Conservation (phyloP, 2,329 filamentous ascomycete species). For the Fusarium goolgardi region DNA sequence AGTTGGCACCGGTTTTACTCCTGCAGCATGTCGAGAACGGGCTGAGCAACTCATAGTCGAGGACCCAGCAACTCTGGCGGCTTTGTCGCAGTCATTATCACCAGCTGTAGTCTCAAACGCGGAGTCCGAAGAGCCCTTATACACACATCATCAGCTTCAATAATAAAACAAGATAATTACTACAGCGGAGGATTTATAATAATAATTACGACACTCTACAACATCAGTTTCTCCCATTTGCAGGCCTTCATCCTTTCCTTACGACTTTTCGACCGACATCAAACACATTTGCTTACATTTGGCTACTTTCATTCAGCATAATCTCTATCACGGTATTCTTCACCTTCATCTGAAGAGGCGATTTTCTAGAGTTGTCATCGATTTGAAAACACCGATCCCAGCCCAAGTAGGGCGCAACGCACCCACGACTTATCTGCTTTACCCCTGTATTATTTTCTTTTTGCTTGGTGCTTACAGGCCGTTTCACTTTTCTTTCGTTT, state of each 20-base stretch:
- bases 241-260: slow-evolving; percentile 10
- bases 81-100: slow-evolving; percentile 63
- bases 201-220: slow-evolving; percentile 21
- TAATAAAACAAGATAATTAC: slow-evolving; percentile 51
- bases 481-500: slow-evolving; percentile 35
- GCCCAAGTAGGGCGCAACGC: slow-evolving; percentile 39
- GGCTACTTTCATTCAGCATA: slow-evolving; percentile 7
- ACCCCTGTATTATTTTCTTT: slow-evolving; percentile 41
- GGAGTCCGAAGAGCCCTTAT: slow-evolving; percentile 43
- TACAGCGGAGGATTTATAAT: slow-evolving; percentile 21
- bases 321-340: slow-evolving; percentile 16
- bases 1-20: slow-evolving; percentile 89
- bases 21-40: slow-evolving; percentile 86
- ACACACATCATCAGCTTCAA: slow-evolving; percentile 65
- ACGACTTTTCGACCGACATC: slow-evolving; percentile 16
- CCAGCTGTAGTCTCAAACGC: slow-evolving; percentile 54
- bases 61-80: slow-evolving; percentile 58
- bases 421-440: slow-evolving; percentile 39
- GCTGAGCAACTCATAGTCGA: slow-evolving; percentile 70
- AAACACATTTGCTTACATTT: slow-evolving; percentile 27
- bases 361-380: slow-evolving; percentile 32
- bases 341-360: slow-evolving; percentile 19
- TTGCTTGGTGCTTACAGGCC: slow-evolving; percentile 40
- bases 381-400: slow-evolving; percentile 33
- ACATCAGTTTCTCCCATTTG: slow-evolving; percentile 12